Evolutionary conservation across 208 protist genomes (phyloP).

Genomic region (Acanthamoeba healyi): DNA sequence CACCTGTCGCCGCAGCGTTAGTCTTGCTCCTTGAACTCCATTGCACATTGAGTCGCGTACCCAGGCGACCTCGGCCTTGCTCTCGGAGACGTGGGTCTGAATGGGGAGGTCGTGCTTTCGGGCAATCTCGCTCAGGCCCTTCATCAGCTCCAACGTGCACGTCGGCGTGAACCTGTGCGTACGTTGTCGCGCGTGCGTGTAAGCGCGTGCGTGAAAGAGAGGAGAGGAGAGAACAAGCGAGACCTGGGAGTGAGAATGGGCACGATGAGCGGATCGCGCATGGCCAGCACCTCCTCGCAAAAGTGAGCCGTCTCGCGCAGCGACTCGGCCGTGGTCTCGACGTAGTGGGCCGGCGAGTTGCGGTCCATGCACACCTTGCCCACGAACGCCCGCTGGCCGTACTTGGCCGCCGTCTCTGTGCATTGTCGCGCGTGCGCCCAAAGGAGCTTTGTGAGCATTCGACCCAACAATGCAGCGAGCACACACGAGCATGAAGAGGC

Average conservation of each 20-base stretch:
- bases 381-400: slow-evolving; percentile 89
- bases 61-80: slow-evolving; percentile 83
- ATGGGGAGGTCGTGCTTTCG: slow-evolving; percentile 81
- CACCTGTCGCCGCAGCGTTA: not conserved
- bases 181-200: not conserved
- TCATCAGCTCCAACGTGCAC: slow-evolving; percentile 87
- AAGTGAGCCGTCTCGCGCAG: slow-evolving; percentile 80
- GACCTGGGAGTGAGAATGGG: slow-evolving; percentile 90
- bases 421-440: too few species aligned
- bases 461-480: too few species aligned
- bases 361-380: slow-evolving; percentile 87
- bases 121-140: slow-evolving; percentile 81
- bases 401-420: slow-evolving; percentile 70
- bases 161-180: slow-evolving; percentile 86
- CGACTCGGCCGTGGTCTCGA: slow-evolving; percentile 85
- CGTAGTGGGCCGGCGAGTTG: slow-evolving; percentile 87
- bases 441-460: too few species aligned
- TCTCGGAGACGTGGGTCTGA: slow-evolving; percentile 91
- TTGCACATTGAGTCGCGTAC: not conserved
- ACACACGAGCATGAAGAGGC: not conserved
- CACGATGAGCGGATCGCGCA: slow-evolving; percentile 65
- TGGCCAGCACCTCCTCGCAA: slow-evolving; percentile 28
- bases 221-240: not conserved
- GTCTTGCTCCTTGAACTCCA: too few species aligned
- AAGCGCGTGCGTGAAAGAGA: not conserved